Evolutionary conservation across 2,329 filamentous ascomycete genomes (phyloP).

Genomic region (Cytospora paraplurivora): DNA sequence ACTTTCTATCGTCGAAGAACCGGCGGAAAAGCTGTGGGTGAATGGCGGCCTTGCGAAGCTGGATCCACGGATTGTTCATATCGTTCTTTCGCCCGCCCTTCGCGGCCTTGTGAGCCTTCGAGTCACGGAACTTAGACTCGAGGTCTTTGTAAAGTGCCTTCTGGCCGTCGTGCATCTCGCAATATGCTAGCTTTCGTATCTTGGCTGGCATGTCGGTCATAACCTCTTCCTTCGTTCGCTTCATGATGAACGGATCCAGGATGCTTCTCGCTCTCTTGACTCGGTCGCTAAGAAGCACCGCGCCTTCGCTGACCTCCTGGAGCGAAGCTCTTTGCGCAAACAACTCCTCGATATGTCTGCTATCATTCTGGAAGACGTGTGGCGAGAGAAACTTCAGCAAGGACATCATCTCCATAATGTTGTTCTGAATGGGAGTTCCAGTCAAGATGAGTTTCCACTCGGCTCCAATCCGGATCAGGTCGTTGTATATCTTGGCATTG

Average conservation of each 20-base stretch:
- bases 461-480: constrained; percentile 74
- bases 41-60: constrained; percentile 87
- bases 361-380: constrained; percentile 72
- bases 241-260: constrained; percentile 91
- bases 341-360: constrained; percentile 79
- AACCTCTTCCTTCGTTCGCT: constrained; percentile 91
- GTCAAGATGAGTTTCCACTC: constrained; percentile 85
- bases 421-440: constrained; percentile 93
- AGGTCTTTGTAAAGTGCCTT: constrained; percentile 70
- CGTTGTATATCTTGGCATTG: constrained; percentile 77
- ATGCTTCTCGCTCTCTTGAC: constrained; percentile 87
- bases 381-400: constrained; percentile 95
- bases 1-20: constrained; percentile 73
- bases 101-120: constrained; percentile 61
- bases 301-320: constrained; percentile 75
- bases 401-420: constrained; percentile 86
- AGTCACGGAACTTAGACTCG: constrained; percentile 64
- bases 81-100: constrained; percentile 57
- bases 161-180: constrained; percentile 75
- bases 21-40: constrained; percentile 87
- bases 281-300: constrained; percentile 82
- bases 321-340: constrained; percentile 92
- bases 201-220: constrained; percentile 83
- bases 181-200: constrained; percentile 75
- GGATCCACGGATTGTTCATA: constrained; percentile 78